Conservation (phyloP, 257 asterid species). For the Ilex aquifolium region DNA sequence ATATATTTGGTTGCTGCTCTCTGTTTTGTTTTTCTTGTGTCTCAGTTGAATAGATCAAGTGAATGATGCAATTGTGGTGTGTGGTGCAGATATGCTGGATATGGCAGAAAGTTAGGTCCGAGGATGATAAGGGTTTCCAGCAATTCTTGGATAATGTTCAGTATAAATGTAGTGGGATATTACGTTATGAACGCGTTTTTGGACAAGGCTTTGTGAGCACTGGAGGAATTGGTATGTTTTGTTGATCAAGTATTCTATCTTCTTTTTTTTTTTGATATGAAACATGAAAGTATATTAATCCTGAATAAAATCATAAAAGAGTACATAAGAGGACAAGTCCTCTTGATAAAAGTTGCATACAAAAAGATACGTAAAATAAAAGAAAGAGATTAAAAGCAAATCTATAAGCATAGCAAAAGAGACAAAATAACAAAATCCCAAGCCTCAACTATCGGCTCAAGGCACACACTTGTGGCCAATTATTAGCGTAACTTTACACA, state of each 20-base stretch:
- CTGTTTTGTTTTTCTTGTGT: too few relatives aligned
- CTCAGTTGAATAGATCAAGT: background rate
- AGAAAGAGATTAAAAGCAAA: too few relatives aligned
- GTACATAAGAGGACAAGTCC: too few relatives aligned
- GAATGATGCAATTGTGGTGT: background rate
- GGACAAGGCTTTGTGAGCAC: conserved; percentile 97
- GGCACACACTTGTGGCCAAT: too few relatives aligned
- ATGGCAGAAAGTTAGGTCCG: conserved; percentile 79
- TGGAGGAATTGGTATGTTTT: conserved; percentile 78
- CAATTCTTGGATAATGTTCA: conserved; percentile 91
- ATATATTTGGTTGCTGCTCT: background rate
- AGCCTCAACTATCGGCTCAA: too few relatives aligned
- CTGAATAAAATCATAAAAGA: too few relatives aligned
- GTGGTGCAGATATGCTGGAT: conserved; percentile 82
- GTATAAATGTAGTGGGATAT: conserved; percentile 76
- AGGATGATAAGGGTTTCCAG: conserved; percentile 77
- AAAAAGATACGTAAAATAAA: too few relatives aligned
- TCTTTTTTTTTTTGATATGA: background rate
- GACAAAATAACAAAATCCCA: too few relatives aligned
- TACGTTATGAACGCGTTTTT: conserved; percentile 91
- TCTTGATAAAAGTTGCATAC: too few relatives aligned
- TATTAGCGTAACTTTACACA: background rate
- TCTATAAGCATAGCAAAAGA: too few relatives aligned
- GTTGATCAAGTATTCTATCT: background rate
- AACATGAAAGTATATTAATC: too few relatives aligned